Percentiles rank a stretch among this genome's conserved stretches.
Evolutionary conservation across 2,329 filamentous ascomycete species (phyloP).

Genomic region (Cladosporium halotolerans): DNA sequence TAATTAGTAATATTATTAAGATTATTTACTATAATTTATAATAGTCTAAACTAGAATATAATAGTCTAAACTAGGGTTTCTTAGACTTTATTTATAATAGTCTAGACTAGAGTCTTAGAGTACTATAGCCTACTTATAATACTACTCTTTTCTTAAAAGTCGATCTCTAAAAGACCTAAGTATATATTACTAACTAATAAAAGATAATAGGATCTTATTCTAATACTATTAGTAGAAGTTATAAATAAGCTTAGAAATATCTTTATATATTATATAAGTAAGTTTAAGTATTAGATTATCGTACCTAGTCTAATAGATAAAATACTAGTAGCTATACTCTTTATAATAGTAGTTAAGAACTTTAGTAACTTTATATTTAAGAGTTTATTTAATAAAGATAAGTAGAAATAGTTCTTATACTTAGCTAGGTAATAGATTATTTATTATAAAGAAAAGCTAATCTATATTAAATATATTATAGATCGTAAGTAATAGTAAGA

Average conservation of each 20-base stretch:
- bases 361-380: not conserved
- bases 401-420: not conserved
- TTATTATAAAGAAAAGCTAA: not conserved
- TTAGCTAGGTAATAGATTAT: not conserved
- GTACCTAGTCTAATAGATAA: not conserved
- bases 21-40: no score
- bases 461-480: not conserved
- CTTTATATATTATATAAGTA: not conserved
- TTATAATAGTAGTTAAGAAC: not conserved
- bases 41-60: no score
- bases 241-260: not conserved
- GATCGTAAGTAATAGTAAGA: not conserved
- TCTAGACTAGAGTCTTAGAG: no score
- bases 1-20: no score
- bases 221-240: not conserved
- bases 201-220: no score
- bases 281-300: not conserved
- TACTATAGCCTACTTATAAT: no score
- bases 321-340: not conserved
- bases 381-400: not conserved
- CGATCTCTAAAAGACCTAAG: no score
- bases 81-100: no score
- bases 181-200: no score
- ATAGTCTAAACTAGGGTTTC: no score
- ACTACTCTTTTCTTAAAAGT: no score